These are phyloP conservation scores for Coniochaeta ligniaria DNA, from an alignment of 2,329 filamentous ascomycete species.

Conservation along the genomic window DNA sequence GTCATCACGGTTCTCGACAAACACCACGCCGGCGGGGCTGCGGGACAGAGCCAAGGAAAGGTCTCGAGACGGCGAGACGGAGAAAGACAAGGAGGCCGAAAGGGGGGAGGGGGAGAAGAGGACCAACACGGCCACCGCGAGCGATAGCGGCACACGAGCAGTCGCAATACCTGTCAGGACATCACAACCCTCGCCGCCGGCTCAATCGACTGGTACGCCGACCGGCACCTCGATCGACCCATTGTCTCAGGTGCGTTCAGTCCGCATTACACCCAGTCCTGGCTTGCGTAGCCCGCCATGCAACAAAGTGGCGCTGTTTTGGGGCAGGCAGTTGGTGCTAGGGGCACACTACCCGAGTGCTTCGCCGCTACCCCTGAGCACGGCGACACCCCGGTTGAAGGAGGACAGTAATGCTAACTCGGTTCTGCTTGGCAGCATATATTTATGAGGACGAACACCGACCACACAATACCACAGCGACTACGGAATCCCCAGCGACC, in stretches of 20 bases:
- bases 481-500: conserved; percentile 44
- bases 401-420: background rate
- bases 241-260: background rate
- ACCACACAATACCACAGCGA: conserved; percentile 48
- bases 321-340: background rate
- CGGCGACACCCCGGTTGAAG: background rate
- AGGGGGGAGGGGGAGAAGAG: background rate
- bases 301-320: background rate
- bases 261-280: background rate
- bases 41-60: background rate
- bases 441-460: conserved; percentile 60
- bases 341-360: background rate
- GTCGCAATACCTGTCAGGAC: background rate
- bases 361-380: background rate
- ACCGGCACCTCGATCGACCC: background rate
- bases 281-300: background rate
- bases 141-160: background rate
- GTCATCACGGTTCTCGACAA: background rate
- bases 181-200: background rate
- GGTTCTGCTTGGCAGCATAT: conserved; percentile 37
- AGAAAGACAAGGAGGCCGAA: background rate
- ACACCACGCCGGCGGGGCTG: background rate
- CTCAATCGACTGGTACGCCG: background rate
- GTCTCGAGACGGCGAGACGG: background rate
- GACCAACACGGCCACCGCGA: background rate